A percentile compares a stretch with the other conserved stretches of the same genome.
phyloP scores from a whole-genome alignment of 2,329 filamentous ascomycete genomes.

The Fusarium phyllophilum region DNA sequence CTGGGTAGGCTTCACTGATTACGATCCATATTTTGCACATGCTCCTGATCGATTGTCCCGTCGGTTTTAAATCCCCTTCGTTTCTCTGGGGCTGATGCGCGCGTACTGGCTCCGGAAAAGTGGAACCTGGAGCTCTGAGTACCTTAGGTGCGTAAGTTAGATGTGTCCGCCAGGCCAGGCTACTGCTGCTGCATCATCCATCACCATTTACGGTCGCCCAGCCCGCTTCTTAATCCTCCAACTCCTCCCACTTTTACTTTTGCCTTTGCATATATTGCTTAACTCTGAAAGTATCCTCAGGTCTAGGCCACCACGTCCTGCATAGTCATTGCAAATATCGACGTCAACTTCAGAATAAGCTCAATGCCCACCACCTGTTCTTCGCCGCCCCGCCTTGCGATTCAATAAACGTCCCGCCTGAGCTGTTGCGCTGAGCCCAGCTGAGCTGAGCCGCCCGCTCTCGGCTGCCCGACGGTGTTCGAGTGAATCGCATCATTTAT shows the following conservation, averaged over 20 bases:
- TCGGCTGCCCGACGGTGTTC: conserved; percentile 31
- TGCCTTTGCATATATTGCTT: conserved; percentile 15
- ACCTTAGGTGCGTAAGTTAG: conserved; percentile 1
- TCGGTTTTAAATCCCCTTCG: not conserved
- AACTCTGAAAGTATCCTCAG: not conserved
- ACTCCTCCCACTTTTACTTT: conserved; percentile 28
- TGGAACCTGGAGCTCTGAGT: conserved; percentile 24
- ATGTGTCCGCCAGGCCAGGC: conserved; percentile 37
- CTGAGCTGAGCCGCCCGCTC: conserved; percentile 31
- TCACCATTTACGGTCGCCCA: conserved; percentile 25
- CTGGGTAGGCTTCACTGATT: not conserved
- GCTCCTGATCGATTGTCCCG: not conserved
- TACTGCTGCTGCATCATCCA: conserved; percentile 46
- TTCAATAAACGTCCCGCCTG: conserved; percentile 28
- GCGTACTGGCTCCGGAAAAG: conserved; percentile 27
- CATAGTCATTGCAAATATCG: conserved; percentile 5
- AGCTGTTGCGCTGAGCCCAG: conserved; percentile 35
- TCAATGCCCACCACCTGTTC: conserved; percentile 34
- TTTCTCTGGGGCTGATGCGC: not conserved
- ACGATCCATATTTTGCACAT: not conserved
- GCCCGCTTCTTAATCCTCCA: conserved; percentile 31
- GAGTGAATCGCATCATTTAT: conserved; percentile 1
- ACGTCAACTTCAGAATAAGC: not conserved
- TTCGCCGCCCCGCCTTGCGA: conserved; percentile 24
- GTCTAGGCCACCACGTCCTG: conserved; percentile 5